Conservation (phyloP, 768 basidiomycete species). For the Saitozyma sp. region DNA sequence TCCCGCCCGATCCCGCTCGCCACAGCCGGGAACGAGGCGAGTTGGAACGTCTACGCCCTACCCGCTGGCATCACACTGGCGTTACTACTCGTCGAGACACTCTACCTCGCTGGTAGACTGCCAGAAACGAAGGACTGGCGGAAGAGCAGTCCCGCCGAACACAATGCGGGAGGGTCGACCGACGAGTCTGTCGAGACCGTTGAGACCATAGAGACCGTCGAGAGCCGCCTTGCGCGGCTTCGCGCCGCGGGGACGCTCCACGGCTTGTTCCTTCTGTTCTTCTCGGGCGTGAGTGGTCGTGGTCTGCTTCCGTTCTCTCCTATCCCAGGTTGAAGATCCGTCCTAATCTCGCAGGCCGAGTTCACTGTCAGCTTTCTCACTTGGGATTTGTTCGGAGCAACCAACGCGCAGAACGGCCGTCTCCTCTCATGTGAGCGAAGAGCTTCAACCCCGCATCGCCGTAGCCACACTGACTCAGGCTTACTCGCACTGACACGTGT, state of each 20-base stretch:
- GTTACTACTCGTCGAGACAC: slow-evolving; percentile 74
- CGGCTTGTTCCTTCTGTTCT: slow-evolving; percentile 80
- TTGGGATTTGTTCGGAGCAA: slow-evolving; percentile 48
- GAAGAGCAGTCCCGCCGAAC: slow-evolving; percentile 19
- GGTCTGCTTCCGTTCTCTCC: slow-evolving; percentile 1
- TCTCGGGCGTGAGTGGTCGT: slow-evolving; percentile 63
- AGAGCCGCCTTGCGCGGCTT: slow-evolving; percentile 60
- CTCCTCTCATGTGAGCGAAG: slow-evolving; percentile 46
- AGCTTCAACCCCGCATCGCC: no score
- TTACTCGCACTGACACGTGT: slow-evolving; percentile 31
- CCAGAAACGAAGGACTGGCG: slow-evolving; percentile 77
- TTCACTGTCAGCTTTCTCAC: slow-evolving; percentile 94
- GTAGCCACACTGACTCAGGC: not conserved
- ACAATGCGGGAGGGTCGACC: slow-evolving; percentile 12
- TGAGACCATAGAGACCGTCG: slow-evolving; percentile 12
- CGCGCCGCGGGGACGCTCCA: slow-evolving; percentile 68
- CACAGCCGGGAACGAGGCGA: slow-evolving; percentile 6
- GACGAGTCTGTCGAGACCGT: slow-evolving; percentile 4
- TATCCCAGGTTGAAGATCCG: not conserved
- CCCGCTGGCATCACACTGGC: slow-evolving; percentile 83
- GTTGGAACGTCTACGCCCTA: slow-evolving; percentile 75
- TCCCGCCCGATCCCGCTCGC: slow-evolving; percentile 69
- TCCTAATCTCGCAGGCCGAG: slow-evolving; percentile 64
- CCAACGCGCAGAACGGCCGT: slow-evolving; percentile 50
- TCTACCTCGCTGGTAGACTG: slow-evolving; percentile 70